Evolutionary conservation across 495 filamentous ascomycete genomes (phyloP).

Genomic region (Pseudevernia furfuracea): DNA sequence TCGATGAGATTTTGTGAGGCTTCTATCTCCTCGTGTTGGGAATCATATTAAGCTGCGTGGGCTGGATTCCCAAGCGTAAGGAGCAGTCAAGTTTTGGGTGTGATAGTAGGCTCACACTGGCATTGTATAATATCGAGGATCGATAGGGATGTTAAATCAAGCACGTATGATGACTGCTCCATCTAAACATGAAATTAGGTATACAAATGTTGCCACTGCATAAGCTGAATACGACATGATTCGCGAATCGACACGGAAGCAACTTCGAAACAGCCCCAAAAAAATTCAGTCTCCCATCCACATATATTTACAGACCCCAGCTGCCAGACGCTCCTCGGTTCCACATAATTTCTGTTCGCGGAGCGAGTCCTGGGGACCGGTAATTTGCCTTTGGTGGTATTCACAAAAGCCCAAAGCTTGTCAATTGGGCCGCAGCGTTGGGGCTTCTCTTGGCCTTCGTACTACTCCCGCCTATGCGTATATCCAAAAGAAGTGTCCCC

Average conservation of each 20-base stretch:
- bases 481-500: background rate
- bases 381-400: background rate
- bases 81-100: background rate
- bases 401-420: background rate
- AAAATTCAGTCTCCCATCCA: background rate
- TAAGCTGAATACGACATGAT: background rate
- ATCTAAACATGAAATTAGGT: background rate
- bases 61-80: background rate
- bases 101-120: background rate
- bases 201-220: background rate
- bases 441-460: background rate
- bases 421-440: background rate
- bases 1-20: slow-evolving; percentile 18
- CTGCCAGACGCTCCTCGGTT: background rate
- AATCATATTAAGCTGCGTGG: background rate
- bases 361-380: background rate
- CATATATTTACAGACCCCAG: background rate
- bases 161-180: background rate
- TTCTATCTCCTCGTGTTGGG: background rate
- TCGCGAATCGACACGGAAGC: background rate
- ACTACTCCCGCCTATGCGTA: background rate
- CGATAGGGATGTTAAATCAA: background rate
- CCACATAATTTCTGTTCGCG: background rate
- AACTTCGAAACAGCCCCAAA: background rate
- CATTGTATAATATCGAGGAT: background rate